A percentile compares a stretch with the other conserved stretches of the same genome.
Evolutionary conservation across 306 rosid species (phyloP).

Genomic region (Glycine tomentella): DNA sequence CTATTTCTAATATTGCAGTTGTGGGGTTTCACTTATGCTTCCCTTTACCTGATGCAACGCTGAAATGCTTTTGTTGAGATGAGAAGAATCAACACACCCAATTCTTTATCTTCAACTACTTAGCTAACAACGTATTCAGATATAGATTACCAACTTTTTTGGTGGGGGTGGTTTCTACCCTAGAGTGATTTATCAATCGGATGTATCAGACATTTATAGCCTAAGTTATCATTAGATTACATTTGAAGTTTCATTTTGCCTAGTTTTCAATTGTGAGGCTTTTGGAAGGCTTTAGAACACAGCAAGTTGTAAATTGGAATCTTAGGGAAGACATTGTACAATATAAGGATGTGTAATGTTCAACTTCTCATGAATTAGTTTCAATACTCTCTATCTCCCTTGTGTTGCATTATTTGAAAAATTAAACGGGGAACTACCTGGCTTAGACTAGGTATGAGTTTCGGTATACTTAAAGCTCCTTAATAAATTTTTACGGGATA

Average conservation of each 20-base stretch:
- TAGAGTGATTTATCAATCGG: too few relatives aligned
- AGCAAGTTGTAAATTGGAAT: too few relatives aligned
- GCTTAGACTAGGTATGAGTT: too few relatives aligned
- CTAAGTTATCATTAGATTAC: not conserved
- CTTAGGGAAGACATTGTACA: too few relatives aligned
- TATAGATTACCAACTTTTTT: not conserved
- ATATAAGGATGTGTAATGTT: too few relatives aligned
- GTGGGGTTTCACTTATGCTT: conserved; percentile 86
- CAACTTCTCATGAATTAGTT: too few relatives aligned
- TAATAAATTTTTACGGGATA: too few relatives aligned
- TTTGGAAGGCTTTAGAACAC: not conserved
- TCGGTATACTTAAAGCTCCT: too few relatives aligned
- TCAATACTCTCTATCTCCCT: too few relatives aligned
- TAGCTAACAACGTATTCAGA: not conserved
- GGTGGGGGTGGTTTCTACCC: not conserved
- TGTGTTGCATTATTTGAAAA: too few relatives aligned
- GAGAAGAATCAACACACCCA: not conserved
- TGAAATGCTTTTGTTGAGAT: not conserved
- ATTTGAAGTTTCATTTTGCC: conserved; percentile 25
- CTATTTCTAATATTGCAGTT: conserved; percentile 62
- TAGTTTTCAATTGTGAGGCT: not conserved
- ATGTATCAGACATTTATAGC: not conserved
- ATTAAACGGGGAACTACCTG: too few relatives aligned
- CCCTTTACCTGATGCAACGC: conserved; percentile 55
- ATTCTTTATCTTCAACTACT: not conserved